These are phyloP conservation scores for Xylaria arbuscula DNA, from an alignment of 2,329 filamentous ascomycete genomes.

Conservation along the genomic window DNA sequence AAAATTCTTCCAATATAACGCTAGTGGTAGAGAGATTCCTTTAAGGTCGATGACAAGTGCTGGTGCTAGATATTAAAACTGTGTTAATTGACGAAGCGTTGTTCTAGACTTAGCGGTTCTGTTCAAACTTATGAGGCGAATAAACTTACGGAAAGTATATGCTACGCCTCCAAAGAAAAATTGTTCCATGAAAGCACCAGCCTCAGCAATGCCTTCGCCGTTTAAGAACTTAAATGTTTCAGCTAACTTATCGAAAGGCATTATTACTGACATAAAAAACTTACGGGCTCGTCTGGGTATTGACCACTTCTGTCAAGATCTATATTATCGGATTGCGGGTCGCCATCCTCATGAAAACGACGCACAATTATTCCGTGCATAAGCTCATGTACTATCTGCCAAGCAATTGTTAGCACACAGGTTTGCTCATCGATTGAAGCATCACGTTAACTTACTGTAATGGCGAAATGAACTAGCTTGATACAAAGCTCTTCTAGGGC, in stretches of 20 bases:
- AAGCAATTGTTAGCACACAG: neutral
- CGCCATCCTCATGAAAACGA: neutral
- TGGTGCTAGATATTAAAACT: neutral
- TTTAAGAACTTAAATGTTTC: neutral
- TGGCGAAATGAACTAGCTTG: neutral
- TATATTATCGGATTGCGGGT: neutral
- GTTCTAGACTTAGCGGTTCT: neutral
- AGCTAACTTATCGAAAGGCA: neutral
- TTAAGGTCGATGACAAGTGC: too few relatives aligned
- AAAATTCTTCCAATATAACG: too few relatives aligned
- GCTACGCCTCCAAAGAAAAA: neutral
- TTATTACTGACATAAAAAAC: neutral
- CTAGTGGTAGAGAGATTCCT: neutral
- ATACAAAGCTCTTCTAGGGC: neutral
- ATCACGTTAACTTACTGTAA: neutral
- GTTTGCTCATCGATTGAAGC: neutral
- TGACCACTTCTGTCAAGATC: neutral
- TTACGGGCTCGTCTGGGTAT: neutral
- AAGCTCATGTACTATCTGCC: constrained; percentile 13
- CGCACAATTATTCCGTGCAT: neutral
- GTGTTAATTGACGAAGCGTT: neutral
- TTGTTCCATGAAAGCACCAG: neutral
- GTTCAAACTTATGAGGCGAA: neutral
- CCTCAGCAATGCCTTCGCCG: neutral
- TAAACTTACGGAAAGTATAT: neutral